These are phyloP conservation scores for Citrus australasica DNA, from an alignment of 345 rosid genomes.

Conservation along the genomic window DNA sequence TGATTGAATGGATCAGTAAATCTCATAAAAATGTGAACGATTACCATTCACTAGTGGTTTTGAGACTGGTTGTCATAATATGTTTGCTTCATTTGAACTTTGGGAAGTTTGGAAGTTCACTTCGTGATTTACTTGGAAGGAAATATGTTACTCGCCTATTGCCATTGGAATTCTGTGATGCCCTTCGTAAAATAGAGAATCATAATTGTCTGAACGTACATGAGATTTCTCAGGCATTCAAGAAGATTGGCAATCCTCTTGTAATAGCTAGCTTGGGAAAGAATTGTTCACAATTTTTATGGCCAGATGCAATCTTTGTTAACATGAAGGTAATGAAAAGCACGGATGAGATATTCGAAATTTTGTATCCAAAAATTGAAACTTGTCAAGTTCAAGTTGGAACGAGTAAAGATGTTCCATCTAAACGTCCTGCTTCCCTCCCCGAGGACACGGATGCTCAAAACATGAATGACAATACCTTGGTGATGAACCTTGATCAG, in stretches of 20 bases:
- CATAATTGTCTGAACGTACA: background rate
- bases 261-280: constrained; percentile 11
- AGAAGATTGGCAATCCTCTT: constrained; percentile 31
- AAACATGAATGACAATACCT: background rate
- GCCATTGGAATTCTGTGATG: constrained; percentile 17
- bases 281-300: background rate
- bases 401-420: background rate
- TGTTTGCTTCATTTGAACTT: constrained; percentile 38
- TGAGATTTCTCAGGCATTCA: constrained; percentile 24
- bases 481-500: background rate
- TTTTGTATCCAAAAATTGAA: background rate
- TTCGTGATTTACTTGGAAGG: constrained; percentile 12
- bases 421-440: background rate
- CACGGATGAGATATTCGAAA: background rate
- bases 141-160: constrained; percentile 12
- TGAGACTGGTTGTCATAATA: constrained; percentile 27
- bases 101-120: constrained; percentile 6
- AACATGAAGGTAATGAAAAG: constrained; percentile 21
- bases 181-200: constrained; percentile 1
- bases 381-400: background rate
- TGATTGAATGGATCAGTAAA: constrained; percentile 26
- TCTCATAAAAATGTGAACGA: background rate
- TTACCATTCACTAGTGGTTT: constrained; percentile 23
- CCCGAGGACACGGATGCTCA: background rate
- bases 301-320: constrained; percentile 24